A percentile compares a stretch with the other conserved stretches of the same genome.
These are phyloP conservation scores for Pezizomycotina sp. DNA, from an alignment of 2,329 filamentous ascomycete species.

Conservation along the genomic window DNA sequence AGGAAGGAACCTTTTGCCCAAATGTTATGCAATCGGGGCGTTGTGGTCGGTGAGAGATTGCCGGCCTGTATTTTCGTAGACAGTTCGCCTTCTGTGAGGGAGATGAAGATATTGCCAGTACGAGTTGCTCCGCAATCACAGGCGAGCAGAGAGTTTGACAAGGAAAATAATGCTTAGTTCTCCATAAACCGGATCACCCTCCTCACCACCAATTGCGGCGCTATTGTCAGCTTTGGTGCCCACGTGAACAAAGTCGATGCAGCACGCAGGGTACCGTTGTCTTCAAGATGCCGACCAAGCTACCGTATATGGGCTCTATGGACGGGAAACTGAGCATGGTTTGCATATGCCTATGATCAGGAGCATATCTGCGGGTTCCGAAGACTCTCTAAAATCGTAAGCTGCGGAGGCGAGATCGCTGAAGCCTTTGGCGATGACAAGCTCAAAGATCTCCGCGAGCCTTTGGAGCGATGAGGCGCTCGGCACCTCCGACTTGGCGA, in stretches of 20 bases:
- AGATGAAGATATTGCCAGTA: constrained; percentile 62
- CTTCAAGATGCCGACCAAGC: constrained; percentile 49
- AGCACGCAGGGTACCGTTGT: constrained; percentile 55
- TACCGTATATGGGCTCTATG: constrained; percentile 55
- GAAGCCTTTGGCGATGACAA: constrained; percentile 67
- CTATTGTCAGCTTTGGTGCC: constrained; percentile 68
- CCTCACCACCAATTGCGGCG: constrained; percentile 8
- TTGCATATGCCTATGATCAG: constrained; percentile 80
- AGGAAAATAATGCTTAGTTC: constrained; percentile 82
- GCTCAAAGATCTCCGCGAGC: constrained; percentile 63
- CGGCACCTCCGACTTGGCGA: constrained; percentile 27
- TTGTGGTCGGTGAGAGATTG: constrained; percentile 61
- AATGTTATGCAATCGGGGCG: constrained; percentile 65
- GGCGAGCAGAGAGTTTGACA: constrained; percentile 72
- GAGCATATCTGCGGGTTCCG: constrained; percentile 49
- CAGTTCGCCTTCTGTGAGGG: constrained; percentile 54
- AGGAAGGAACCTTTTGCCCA: constrained; percentile 76
- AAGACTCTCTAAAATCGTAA: constrained; percentile 50
- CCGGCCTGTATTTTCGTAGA: constrained; percentile 59
- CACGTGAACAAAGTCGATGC: constrained; percentile 83
- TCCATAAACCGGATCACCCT: constrained; percentile 75
- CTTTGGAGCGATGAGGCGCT: constrained; percentile 27
- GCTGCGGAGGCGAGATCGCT: constrained; percentile 63
- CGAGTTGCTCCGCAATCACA: constrained; percentile 71
- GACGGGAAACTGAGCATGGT: constrained; percentile 64